phyloP scores from a whole-genome alignment of 225 moss, liverwort and hornwort species.

The Straminergon stramineum region DNA sequence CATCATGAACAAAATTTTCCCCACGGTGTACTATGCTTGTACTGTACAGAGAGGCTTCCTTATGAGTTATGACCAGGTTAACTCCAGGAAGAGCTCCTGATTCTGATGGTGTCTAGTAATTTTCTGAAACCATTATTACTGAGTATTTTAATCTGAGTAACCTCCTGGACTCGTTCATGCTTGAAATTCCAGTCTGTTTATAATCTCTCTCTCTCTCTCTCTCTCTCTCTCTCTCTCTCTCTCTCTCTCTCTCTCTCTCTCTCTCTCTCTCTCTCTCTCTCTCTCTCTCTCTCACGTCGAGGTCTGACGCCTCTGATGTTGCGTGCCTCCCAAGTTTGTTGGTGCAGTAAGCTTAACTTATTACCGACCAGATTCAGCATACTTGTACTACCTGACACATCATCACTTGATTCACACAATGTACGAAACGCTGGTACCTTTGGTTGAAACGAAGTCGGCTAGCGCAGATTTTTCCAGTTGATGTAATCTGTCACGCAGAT shows the following conservation, averaged over 20 bases:
- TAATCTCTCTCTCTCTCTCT: not conserved
- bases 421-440: not conserved
- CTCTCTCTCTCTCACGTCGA: not conserved
- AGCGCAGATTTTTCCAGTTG: not conserved
- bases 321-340: not conserved
- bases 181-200: not conserved
- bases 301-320: not conserved
- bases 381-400: not conserved
- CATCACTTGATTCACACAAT: not conserved
- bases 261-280: not conserved
- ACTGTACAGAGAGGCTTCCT: not conserved
- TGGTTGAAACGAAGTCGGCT: not conserved
- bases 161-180: not conserved
- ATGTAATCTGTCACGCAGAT: not conserved
- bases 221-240: not conserved
- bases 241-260: not conserved
- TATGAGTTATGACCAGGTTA: not conserved
- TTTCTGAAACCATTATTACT: not conserved
- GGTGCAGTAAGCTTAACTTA: not conserved
- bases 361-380: not conserved
- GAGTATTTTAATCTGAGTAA: not conserved
- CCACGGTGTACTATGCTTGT: too few species aligned
- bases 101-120: not conserved
- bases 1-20: not conserved
- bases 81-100: not conserved